phyloP scores from a whole-genome alignment of 495 filamentous ascomycete genomes.

The Penicillium longicatenatum region DNA sequence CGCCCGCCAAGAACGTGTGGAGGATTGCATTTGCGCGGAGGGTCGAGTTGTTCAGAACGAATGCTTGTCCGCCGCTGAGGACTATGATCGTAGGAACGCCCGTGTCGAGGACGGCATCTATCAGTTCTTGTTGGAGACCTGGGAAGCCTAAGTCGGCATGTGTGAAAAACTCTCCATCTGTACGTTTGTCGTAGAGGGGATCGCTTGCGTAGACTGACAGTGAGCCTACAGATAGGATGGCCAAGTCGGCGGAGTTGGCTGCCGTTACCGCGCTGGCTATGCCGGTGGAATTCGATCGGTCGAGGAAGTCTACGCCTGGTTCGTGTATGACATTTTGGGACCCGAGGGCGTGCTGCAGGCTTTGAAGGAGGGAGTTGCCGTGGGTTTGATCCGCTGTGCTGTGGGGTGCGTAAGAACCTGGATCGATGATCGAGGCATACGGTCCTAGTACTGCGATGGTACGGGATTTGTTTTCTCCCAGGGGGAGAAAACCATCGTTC shows the following conservation, averaged over 20 bases:
- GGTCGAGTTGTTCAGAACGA: slow-evolving; percentile 2
- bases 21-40: slow-evolving; percentile 7
- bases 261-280: not conserved
- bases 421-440: slow-evolving; percentile 4
- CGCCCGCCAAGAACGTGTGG: slow-evolving; percentile 2
- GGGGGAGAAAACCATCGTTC: not conserved
- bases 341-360: not conserved
- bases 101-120: slow-evolving; percentile 1
- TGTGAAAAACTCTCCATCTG: slow-evolving; percentile 4
- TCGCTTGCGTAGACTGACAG: slow-evolving; percentile 4
- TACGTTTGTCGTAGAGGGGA: slow-evolving; percentile 1
- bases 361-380: slow-evolving; percentile 5
- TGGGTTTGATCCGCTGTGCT: not conserved
- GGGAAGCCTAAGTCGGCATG: slow-evolving; percentile 5
- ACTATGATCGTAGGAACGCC: not conserved
- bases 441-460: slow-evolving; percentile 1
- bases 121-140: slow-evolving; percentile 3
- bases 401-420: slow-evolving; percentile 1
- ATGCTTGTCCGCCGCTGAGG: slow-evolving; percentile 5
- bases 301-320: slow-evolving; percentile 3
- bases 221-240: slow-evolving; percentile 2
- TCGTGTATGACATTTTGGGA: not conserved
- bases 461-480: not conserved
- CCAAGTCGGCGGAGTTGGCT: slow-evolving; percentile 2
- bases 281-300: not conserved